Evolutionary conservation across 495 filamentous ascomycete species (phyloP), one percentile per base, ranked within the genome.

Genomic region (Haplographium delicatum): DNA sequence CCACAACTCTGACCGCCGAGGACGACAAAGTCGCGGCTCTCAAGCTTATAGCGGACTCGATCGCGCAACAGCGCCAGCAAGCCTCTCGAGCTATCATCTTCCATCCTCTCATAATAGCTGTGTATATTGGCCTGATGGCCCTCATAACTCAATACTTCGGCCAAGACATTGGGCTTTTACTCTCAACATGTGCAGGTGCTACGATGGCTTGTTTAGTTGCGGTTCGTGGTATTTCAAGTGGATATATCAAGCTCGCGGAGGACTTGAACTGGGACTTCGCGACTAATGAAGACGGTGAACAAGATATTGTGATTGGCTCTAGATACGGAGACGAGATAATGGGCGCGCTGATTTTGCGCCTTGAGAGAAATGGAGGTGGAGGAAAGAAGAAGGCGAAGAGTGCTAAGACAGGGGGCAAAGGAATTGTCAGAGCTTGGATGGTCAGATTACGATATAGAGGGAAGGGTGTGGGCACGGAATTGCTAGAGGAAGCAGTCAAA

Each of bases 401-500:
- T n/a, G 47, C 31, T 3, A 56, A 55, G 44, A 54, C 44, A 10
- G 78, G 69, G 8, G 78, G 71, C 23, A 62, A 65, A 44, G 76
- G 72, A 3, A 65, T 86, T 15, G 81, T 91, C 39, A 71, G 83
- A 19, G 88, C 84, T 1, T 91, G 88, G 86, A 87, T 88, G 3
- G 84, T 89, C 0, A 72, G 75, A 61, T 52, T 79, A 51, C 69
- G 65, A 54, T 91, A 87, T 62, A 73, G 89, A 10, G 67, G 76
- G 4, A 71, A 72, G 44, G 88, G 88, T 0, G 65, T 94, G 6
- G 89, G 88, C 3, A 68, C 59, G 13, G 82, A 76, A 20, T 66
- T 95, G 62, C 65, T 94, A 45, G 75, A 83, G 46, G 78, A 82
- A 53, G 84, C 80, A 3, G 79, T 87, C 1, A 67, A 65, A 48